Base-by-base conservation (phyloP, 2,329 filamentous ascomycete genomes). In the Cladosporium sp. region DNA sequence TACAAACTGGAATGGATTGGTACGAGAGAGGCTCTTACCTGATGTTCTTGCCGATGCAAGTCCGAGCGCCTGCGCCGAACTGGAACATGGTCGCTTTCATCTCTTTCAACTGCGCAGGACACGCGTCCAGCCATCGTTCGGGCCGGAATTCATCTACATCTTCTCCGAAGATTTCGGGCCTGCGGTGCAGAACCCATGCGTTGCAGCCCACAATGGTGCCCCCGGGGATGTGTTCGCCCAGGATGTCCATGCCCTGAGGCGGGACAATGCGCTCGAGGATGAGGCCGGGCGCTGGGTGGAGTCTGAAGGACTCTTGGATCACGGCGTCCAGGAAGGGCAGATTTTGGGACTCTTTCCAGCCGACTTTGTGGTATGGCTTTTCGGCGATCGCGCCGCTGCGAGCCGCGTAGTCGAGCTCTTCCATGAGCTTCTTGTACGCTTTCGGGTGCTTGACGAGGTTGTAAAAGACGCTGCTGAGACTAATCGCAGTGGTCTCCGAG, bases 401-500 rank as follows among this genome's bases (percentile, higher is more conserved):
- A 0, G 85, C 84, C 0, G 86, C 86, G 0, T 79, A 79, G 71
- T 92, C 89, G 0, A 93, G 76, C 74, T 93, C 90, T 1, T 78
- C 70, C 72, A 85, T 83, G 63, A 92, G 78, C 46, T 82, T 83
- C 3, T 76, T 73, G 67, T 90, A 84, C 16, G 82, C 82, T 0
- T 70, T 44, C 0, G 88, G 88, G 71, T 88, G 85, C 72, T 88
- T 88, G 40, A 93, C 81, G 3, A 93, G 78, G 75, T 88, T 88
- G 78, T 93, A 93, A 72, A 94, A 91, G 0, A 93, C 85, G 7
- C 88, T 84, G 6, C 86, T 85, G 0, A 93, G 82, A 7, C 85
- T 87, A 73, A 93, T 93, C 46, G 89, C 91, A 0, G 91, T 94
- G 0, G 91, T 94, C 77, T 95, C 91, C 2, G 86, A 89, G 3